phyloP scores from a whole-genome alignment of 2,329 filamentous ascomycete species.

The Alternaria rosae region DNA sequence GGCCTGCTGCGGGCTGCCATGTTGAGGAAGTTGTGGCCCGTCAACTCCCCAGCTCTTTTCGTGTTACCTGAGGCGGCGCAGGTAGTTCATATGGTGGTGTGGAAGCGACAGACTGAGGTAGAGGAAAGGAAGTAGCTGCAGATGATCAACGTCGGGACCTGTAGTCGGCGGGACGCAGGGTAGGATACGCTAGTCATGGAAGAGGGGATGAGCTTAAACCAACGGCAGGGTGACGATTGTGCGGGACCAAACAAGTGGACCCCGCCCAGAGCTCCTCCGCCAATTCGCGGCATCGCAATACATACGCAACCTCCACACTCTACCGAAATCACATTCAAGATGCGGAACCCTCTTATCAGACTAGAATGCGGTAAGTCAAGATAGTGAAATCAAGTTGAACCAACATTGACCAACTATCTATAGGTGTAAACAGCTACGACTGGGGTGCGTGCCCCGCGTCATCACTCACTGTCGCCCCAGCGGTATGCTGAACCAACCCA shows the following conservation, averaged over 20 bases:
- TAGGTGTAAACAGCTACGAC: conserved; percentile 97
- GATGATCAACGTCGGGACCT: conserved; percentile 5
- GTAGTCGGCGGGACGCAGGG: conserved; percentile 22
- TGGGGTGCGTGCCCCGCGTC: conserved; percentile 70
- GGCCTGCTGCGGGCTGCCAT: conserved; percentile 58
- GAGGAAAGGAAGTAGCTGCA: conserved; percentile 9
- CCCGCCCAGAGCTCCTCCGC: conserved; percentile 10
- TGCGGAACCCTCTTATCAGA: conserved; percentile 76
- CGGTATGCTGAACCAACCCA: conserved; percentile 48
- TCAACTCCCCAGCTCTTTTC: conserved; percentile 17
- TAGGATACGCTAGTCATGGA: conserved; percentile 27
- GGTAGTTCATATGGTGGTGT: conserved; percentile 16
- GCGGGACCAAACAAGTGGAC: conserved; percentile 23
- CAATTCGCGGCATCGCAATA: conserved; percentile 17
- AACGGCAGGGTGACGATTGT: conserved; percentile 28
- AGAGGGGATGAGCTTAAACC: conserved; percentile 33
- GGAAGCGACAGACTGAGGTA: conserved; percentile 1
- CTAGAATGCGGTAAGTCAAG: conserved; percentile 72
- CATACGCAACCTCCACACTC: conserved; percentile 11
- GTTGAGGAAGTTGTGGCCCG: conserved; percentile 16
- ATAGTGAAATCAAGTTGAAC: conserved; percentile 12
- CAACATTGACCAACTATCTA: conserved; percentile 29
- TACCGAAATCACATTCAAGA: conserved; percentile 25
- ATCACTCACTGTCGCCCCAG: conserved; percentile 20
- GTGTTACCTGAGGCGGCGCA: conserved; percentile 13